A percentile compares a stretch with the other conserved stretches of the same genome.
Evolutionary conservation across 768 basidiomycete genomes (phyloP).

Genomic region (Hygrophorus russula): DNA sequence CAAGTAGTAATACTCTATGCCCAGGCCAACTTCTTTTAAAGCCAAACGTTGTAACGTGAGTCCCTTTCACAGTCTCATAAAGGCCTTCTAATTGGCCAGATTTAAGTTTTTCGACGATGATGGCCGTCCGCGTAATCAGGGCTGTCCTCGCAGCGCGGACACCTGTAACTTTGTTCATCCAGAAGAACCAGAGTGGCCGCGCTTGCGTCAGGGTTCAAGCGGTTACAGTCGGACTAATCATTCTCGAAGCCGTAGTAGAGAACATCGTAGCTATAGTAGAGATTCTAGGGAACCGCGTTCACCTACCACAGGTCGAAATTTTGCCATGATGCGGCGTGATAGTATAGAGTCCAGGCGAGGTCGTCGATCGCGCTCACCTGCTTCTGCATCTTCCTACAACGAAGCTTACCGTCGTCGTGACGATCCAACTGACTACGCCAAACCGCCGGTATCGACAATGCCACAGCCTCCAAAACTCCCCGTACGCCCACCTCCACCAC

Average conservation of each 20-base stretch:
- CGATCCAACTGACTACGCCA: too few relatives aligned
- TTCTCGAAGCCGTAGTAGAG: background rate
- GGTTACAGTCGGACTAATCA: background rate
- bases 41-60: constrained; percentile 9
- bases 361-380: too few relatives aligned
- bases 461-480: background rate
- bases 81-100: background rate
- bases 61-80: constrained; percentile 4
- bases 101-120: constrained; percentile 9
- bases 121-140: constrained; percentile 7
- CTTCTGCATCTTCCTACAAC: too few relatives aligned
- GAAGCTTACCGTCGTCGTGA: too few relatives aligned
- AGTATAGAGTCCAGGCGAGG: too few relatives aligned
- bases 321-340: too few relatives aligned
- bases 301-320: too few relatives aligned
- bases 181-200: constrained; percentile 16
- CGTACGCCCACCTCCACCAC: constrained; percentile 1
- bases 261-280: too few relatives aligned
- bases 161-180: constrained; percentile 19
- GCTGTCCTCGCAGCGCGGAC: constrained; percentile 6
- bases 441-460: background rate
- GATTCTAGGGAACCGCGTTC: too few relatives aligned
- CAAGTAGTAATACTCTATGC: background rate
- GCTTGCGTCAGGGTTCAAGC: background rate
- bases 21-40: background rate